These are phyloP conservation scores for Colletotrichum sidae DNA, from an alignment of 2,329 filamentous ascomycete genomes.

Conservation along the genomic window DNA sequence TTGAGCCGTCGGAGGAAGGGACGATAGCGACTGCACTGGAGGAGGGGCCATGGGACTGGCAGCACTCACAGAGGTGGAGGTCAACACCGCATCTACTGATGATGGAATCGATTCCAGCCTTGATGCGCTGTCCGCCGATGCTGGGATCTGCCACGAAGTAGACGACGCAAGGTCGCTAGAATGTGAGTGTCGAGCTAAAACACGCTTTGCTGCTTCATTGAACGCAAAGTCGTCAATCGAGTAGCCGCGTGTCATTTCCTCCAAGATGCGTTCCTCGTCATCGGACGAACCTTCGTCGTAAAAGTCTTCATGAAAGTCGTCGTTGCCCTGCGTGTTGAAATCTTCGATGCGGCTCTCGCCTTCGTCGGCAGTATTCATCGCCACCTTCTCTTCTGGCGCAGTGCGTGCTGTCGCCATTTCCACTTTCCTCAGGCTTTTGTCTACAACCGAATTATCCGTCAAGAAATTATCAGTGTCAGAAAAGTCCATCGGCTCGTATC, in stretches of 20 bases:
- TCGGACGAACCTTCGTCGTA: constrained; percentile 74
- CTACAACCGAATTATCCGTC: constrained; percentile 49
- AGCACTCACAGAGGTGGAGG: constrained; percentile 41
- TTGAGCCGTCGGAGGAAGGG: constrained; percentile 52
- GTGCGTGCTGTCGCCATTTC: constrained; percentile 81
- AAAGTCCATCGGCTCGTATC: constrained; percentile 77
- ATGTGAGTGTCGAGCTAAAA: constrained; percentile 81
- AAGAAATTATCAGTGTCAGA: constrained; percentile 42
- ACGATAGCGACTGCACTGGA: constrained; percentile 60
- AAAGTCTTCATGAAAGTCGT: constrained; percentile 60
- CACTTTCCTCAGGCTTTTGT: constrained; percentile 72
- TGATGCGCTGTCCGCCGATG: constrained; percentile 39
- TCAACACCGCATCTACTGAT: constrained; percentile 31
- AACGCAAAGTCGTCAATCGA: constrained; percentile 78
- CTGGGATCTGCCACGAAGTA: constrained; percentile 80
- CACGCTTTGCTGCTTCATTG: constrained; percentile 12
- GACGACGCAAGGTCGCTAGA: constrained; percentile 82
- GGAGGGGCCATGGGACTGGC: constrained; percentile 56
- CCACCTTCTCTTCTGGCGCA: constrained; percentile 79
- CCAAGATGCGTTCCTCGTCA: constrained; percentile 82
- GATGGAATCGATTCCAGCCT: constrained; percentile 4
- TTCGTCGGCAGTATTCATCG: constrained; percentile 46
- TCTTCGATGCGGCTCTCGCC: constrained; percentile 40
- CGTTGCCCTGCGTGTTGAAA: constrained; percentile 53
- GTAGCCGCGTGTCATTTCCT: constrained; percentile 89